A percentile compares a stretch with the other conserved stretches of the same genome.
Evolutionary conservation across 1,139 yeast species (phyloP).

Genomic region (Geotrichum siamense): DNA sequence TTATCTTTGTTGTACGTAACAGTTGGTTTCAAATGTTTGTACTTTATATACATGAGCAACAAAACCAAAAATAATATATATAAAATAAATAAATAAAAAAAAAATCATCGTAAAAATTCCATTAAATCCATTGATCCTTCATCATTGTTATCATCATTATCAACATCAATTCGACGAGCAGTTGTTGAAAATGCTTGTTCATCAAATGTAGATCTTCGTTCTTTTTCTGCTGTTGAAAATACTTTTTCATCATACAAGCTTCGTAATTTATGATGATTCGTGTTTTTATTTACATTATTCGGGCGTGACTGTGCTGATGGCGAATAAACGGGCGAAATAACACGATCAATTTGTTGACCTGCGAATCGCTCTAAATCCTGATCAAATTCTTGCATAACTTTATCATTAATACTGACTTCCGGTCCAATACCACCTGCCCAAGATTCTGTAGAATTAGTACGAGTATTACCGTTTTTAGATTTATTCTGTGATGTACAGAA

Average conservation of each 20-base stretch:
- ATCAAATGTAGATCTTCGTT: not conserved
- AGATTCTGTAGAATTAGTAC: not conserved
- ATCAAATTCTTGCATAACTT: conserved; percentile 7
- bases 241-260: not conserved
- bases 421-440: not conserved
- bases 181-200: conserved; percentile 13
- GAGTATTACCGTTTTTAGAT: not conserved
- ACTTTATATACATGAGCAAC: no score
- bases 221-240: not conserved
- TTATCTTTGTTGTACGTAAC: no score
- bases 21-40: no score
- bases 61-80: no score
- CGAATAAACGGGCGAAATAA: not conserved
- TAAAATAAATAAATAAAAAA: conserved; percentile 1
- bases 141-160: conserved; percentile 16
- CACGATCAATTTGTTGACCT: not conserved
- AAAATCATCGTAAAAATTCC: conserved; percentile 20
- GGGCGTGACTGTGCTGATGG: no score
- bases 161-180: conserved; percentile 16
- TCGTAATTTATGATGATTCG: conserved; percentile 1
- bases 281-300: no score
- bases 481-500: not conserved
- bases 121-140: conserved; percentile 19
- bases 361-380: conserved; percentile 13
- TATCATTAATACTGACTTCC: not conserved